A percentile compares a stretch with the other conserved stretches of the same genome.
These are phyloP conservation scores for Chrysoporthe austroafricana DNA, from an alignment of 2,329 filamentous ascomycete genomes.

Conservation along the genomic window DNA sequence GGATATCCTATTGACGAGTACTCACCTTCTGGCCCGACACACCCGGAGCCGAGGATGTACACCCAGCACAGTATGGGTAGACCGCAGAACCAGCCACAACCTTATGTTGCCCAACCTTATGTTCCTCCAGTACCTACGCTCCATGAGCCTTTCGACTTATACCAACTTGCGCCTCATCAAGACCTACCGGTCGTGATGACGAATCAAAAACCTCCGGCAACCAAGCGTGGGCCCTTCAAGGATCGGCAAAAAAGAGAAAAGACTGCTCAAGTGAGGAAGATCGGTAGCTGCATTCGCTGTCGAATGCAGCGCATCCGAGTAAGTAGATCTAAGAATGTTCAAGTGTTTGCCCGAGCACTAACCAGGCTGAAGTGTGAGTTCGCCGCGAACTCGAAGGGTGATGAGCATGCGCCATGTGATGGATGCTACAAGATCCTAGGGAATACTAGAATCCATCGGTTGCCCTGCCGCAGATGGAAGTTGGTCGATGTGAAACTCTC, in stretches of 20 bases:
- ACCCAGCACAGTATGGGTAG: neutral
- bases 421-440: slow-evolving; percentile 56
- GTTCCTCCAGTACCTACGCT: slow-evolving; percentile 16
- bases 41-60: slow-evolving; percentile 4
- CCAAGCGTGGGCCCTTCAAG: slow-evolving; percentile 58
- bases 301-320: slow-evolving; percentile 66
- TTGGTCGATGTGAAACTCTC: slow-evolving; percentile 62
- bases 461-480: slow-evolving; percentile 64
- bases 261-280: slow-evolving; percentile 60
- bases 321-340: slow-evolving; percentile 35
- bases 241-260: slow-evolving; percentile 54
- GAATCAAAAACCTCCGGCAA: slow-evolving; percentile 42
- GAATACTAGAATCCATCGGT: slow-evolving; percentile 54
- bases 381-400: slow-evolving; percentile 42
- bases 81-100: slow-evolving; percentile 12
- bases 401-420: slow-evolving; percentile 53
- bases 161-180: slow-evolving; percentile 26
- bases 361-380: slow-evolving; percentile 52
- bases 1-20: slow-evolving; percentile 3
- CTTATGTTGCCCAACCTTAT: slow-evolving; percentile 12
- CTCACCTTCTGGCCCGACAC: neutral
- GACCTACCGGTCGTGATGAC: slow-evolving; percentile 33
- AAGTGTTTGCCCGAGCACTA: neutral
- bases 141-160: slow-evolving; percentile 16
- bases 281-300: slow-evolving; percentile 63